Base-by-base conservation (phyloP, 2,329 filamentous ascomycete genomes). In the Metarhizium brunneum region DNA sequence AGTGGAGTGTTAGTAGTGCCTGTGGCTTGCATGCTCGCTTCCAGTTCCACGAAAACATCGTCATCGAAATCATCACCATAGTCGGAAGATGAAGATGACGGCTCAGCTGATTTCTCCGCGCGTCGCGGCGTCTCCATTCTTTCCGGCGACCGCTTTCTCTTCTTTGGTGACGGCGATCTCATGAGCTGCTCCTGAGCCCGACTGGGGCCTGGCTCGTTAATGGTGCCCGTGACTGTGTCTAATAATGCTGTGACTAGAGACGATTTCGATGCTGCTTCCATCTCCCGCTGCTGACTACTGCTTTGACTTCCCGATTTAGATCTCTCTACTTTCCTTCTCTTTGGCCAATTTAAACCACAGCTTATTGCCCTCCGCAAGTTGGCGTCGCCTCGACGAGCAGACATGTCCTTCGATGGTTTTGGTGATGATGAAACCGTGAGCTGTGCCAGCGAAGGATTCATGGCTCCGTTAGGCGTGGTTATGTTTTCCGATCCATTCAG, bases 341-440 rank as follows among this genome's bases (percentile, higher is more conserved):
- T 92, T 1, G 86, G 85, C 79, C 86, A 88, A 61, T 87, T 81
- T 29, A 80, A 76, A 18, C 85, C 86, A 65, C 84, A 88, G 66
- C 86, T 90, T 57, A 85, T 79, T 2, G 86, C 79, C 60, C 86
- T 80, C 62, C 85, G 79, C 47, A 90, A 68, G 4, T 74, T 66
- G 3, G 59, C 59, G 14, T 75, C 57, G 71, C 73, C 58, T 72
- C 76, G 50, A 72, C 73, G 59, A 71, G 71, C 54, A 47, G 65
- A 66, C 1, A 68, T 68, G 53, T 70, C 69, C 57, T 72, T 83
- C 1, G 68, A 71, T 1, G 83, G 79, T 36, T 84, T 83, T 53
- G 86, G 86, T 2, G 87, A 90, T 4, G 85, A 89, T 0, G 86
- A 88, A 2, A 85, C 77, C 73, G 87, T 82, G 30, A 90, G 73